Evolutionary conservation across 176 grass and related monocot species (phyloP).

Genomic region (Oryza meyeriana): DNA sequence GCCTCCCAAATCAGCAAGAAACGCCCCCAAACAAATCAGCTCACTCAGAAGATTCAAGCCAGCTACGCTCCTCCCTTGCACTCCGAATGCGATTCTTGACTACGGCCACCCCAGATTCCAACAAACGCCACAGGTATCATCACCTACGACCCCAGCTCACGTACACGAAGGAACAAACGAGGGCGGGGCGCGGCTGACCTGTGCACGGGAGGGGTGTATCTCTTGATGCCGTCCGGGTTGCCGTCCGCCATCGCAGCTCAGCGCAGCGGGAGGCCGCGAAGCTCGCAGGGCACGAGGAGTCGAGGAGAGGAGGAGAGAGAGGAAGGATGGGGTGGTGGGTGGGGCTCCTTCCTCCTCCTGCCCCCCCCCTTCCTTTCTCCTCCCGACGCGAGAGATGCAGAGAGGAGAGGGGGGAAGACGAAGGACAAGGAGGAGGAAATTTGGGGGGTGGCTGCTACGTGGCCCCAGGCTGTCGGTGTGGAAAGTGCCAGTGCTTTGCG

Average conservation of each 20-base stretch:
- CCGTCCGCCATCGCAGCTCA: slow-evolving; percentile 37
- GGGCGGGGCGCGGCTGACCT: slow-evolving; percentile 26
- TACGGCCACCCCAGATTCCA: neutral
- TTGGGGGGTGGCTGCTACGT: neutral
- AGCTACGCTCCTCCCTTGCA: neutral
- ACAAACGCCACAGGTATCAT: neutral
- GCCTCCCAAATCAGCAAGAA: slow-evolving; percentile 6
- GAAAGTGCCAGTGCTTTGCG: neutral
- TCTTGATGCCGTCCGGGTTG: slow-evolving; percentile 48
- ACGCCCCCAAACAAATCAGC: slow-evolving; percentile 2
- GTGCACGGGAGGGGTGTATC: slow-evolving; percentile 49
- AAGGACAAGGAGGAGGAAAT: neutral
- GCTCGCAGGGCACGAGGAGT: neutral
- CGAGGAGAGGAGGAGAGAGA: neutral
- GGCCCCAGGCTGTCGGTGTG: slow-evolving; percentile 13
- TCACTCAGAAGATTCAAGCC: neutral
- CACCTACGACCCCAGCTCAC: neutral
- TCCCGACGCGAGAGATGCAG: neutral
- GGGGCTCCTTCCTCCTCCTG: slow-evolving; percentile 12
- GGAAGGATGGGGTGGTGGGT: neutral
- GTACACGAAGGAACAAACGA: neutral
- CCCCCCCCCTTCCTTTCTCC: neutral
- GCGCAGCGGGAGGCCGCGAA: neutral
- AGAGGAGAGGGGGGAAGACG: neutral
- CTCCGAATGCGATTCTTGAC: neutral